Evolutionary conservation across 2,329 filamentous ascomycete species (phyloP), one percentile per base, ranked within the genome.

Genomic region (Elsinoe necatrix): DNA sequence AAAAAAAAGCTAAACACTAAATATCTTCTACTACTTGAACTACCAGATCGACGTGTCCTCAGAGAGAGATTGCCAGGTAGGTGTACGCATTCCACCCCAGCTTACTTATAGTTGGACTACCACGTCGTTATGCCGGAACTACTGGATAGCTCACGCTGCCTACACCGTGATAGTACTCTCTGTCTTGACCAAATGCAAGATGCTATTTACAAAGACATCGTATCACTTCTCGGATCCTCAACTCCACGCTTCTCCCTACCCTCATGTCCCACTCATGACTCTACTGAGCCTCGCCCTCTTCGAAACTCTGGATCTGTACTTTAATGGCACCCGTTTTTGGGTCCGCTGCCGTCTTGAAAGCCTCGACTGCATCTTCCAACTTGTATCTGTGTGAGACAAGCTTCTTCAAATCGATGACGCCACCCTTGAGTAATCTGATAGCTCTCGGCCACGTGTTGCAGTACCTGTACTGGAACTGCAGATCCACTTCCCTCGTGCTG

Each of bases 401-500:
- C 72, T 82, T 86, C 65, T 80, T 80, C 68, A 96, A 75, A 68
- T 95, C 83, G 65, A 97, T 81, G 3, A 96, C 81, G 1, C 89
- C 89, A 68, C 85, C 89, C 76, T 89, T 82, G 35, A 97, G 80
- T 62, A 97, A 76, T 48, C 91, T 82, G 63, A 97, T 96, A 42
- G 93, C 92, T 61, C 89, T 82, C 31, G 92, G 93, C 92, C 92
- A 97, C 20, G 89, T 95, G 76, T 97, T 96, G 75, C 81, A 82
- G 77, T 97, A 97, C 60, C 93, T 83, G 77, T 97, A 97, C 76
- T 97, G 92, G 72, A 96, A 93, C 75, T 95, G 89, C 59, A 97
- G 77, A 73, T 97, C 92, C 64, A 97, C 87, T 75, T 97, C 93
- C 61, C 88, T 82, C 4, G 91, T 92, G 65, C 86, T 92, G 58